phyloP scores from a whole-genome alignment of 768 basidiomycete genomes.

The Hygrophorus russula region DNA sequence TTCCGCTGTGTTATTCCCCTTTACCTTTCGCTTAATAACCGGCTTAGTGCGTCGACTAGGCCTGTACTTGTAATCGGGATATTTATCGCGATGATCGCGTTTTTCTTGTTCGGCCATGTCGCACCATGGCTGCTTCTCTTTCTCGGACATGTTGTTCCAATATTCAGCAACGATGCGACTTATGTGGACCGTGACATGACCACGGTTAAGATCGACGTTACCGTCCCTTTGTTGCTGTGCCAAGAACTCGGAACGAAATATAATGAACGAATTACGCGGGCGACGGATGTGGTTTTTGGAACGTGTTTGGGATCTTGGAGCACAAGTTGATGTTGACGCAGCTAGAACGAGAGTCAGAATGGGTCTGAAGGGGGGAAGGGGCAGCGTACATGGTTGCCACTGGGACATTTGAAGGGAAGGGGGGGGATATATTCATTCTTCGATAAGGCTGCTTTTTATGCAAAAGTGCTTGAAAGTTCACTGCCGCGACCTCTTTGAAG shows the following conservation, averaged over 20 bases:
- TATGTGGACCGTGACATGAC: no score
- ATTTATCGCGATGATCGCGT: conserved; percentile 29
- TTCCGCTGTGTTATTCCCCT: conserved; percentile 38
- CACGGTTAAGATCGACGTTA: conserved; percentile 43
- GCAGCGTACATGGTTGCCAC: no score
- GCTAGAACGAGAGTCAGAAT: no score
- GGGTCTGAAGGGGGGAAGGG: no score
- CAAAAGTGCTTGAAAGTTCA: no score
- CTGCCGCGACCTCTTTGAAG: conserved; percentile 4
- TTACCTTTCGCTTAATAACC: conserved; percentile 39
- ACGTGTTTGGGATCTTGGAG: conserved; percentile 7
- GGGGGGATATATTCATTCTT: no score
- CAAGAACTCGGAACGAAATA: conserved; percentile 52
- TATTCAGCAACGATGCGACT: conserved; percentile 43
- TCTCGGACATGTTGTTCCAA: conserved; percentile 42
- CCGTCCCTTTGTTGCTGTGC: conserved; percentile 35
- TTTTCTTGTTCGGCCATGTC: conserved; percentile 42
- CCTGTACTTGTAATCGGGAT: conserved; percentile 45
- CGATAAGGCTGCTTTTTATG: no score
- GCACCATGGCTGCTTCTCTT: conserved; percentile 40
- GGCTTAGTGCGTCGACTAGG: conserved; percentile 33
- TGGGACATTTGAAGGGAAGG: no score
- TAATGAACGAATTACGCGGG: conserved; percentile 79
- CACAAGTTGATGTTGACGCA: conserved; percentile 10
- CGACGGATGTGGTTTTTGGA: conserved; percentile 50